These are phyloP conservation scores for Pseudogymnoascus sp. DNA, from an alignment of 2,329 filamentous ascomycete species.

Conservation along the genomic window DNA sequence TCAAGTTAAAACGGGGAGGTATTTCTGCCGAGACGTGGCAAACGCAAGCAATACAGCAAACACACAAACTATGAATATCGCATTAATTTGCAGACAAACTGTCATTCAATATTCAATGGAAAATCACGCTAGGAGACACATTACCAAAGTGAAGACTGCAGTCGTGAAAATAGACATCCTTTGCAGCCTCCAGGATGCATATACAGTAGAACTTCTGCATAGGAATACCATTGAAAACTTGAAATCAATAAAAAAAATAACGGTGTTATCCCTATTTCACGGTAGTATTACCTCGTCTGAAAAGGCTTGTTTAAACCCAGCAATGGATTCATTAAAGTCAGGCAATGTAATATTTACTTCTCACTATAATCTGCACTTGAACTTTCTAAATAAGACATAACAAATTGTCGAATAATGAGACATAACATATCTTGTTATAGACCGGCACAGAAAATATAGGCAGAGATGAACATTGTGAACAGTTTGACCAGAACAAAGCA, in stretches of 20 bases:
- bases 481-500: neutral
- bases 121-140: neutral
- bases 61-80: neutral
- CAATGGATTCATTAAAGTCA: neutral
- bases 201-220: too few relatives aligned
- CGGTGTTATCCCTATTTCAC: neutral
- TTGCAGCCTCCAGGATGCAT: neutral
- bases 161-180: neutral
- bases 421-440: neutral
- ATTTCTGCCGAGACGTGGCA: neutral
- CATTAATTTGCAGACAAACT: neutral
- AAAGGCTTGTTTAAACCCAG: neutral
- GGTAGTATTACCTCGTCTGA: neutral
- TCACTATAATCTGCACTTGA: neutral
- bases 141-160: too few relatives aligned
- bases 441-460: neutral
- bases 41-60: neutral
- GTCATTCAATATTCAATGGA: neutral
- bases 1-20: neutral
- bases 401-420: neutral
- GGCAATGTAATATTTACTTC: neutral
- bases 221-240: neutral
- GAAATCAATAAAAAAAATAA: neutral
- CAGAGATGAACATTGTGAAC: neutral
- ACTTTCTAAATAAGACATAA: neutral